Conservation (phyloP, 768 basidiomycete genomes). For the Rhodotorula kratochvilovae region DNA sequence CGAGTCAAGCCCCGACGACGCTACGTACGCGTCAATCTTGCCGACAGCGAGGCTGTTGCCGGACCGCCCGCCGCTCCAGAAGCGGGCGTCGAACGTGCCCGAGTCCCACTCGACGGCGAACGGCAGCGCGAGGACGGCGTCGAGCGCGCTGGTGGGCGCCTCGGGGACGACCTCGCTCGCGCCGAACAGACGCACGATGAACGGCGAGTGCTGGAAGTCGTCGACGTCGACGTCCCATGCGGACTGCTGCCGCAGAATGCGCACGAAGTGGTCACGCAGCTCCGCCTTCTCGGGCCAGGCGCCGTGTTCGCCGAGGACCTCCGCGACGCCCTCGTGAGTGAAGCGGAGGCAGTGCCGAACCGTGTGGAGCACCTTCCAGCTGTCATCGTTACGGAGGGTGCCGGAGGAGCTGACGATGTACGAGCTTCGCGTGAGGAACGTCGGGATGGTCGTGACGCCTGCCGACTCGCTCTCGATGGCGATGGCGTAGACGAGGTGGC, state of each 20-base stretch:
- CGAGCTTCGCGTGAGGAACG: slow-evolving; percentile 78
- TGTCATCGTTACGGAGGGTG: slow-evolving; percentile 64
- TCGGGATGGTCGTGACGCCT: slow-evolving; percentile 55
- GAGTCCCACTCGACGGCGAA: slow-evolving; percentile 3
- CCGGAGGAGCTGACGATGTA: slow-evolving; percentile 70
- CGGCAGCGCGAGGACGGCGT: background rate
- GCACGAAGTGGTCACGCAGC: background rate
- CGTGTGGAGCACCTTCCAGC: slow-evolving; percentile 73
- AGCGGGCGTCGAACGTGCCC: slow-evolving; percentile 1
- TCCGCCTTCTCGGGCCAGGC: background rate
- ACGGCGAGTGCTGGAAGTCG: slow-evolving; percentile 4
- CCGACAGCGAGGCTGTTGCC: slow-evolving; percentile 19
- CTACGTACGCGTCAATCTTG: slow-evolving; percentile 4
- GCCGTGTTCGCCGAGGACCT: background rate
- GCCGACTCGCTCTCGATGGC: slow-evolving; percentile 15
- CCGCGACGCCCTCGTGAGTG: slow-evolving; percentile 45
- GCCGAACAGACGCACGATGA: slow-evolving; percentile 15
- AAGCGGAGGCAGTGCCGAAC: slow-evolving; percentile 64
- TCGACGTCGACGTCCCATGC: slow-evolving; percentile 31
- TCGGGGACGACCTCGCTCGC: background rate
- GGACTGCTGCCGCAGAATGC: slow-evolving; percentile 9
- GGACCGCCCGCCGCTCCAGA: background rate
- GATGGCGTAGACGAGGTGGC: slow-evolving; percentile 24
- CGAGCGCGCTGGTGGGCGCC: background rate
- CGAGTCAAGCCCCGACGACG: background rate